phyloP scores from a whole-genome alignment of 192 early-diverging fungal genomes.

The Ambispora gerdemannii region DNA sequence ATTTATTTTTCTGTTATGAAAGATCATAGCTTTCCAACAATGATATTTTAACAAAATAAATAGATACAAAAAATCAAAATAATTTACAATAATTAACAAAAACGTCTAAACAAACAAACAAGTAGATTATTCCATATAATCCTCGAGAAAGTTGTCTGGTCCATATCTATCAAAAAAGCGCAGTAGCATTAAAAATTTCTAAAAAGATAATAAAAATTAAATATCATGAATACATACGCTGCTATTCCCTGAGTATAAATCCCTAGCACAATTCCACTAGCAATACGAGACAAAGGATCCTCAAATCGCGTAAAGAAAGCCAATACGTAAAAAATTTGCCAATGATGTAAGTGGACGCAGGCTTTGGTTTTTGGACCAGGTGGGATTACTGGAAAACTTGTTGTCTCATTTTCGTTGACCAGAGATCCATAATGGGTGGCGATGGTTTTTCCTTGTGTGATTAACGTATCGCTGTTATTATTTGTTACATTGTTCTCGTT shows the following conservation, averaged over 20 bases:
- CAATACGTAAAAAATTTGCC: conserved; percentile 79
- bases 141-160: conserved; percentile 4
- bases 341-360: conserved; percentile 66
- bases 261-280: conserved; percentile 66
- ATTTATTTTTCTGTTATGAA: too few species aligned
- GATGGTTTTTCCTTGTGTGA: neutral
- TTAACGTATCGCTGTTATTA: neutral
- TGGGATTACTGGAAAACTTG: neutral
- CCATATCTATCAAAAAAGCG: conserved; percentile 16
- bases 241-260: conserved; percentile 69
- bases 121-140: neutral
- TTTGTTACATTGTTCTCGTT: neutral
- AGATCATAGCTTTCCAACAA: too few species aligned
- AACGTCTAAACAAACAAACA: too few species aligned
- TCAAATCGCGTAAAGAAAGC: conserved; percentile 79
- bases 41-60: too few species aligned
- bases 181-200: neutral
- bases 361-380: neutral
- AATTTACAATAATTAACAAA: too few species aligned
- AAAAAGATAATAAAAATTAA: neutral
- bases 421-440: neutral
- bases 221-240: conserved; percentile 5
- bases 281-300: conserved; percentile 62
- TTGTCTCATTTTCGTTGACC: neutral
- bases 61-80: too few species aligned